These are phyloP conservation scores for Nicotiana undulata DNA, from an alignment of 257 asterid genomes.

Conservation along the genomic window DNA sequence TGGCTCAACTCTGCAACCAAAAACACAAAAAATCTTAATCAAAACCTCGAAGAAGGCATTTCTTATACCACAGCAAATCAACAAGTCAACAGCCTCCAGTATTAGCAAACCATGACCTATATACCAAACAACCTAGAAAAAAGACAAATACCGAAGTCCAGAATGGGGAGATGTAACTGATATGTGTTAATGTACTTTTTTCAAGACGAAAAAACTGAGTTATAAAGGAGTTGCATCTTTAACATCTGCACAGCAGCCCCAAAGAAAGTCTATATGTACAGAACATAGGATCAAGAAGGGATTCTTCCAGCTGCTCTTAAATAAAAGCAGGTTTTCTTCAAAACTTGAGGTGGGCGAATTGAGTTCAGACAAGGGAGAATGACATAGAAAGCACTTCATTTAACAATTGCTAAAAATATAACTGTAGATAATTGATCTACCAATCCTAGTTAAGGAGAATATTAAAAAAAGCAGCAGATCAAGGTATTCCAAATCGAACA, in stretches of 20 bases:
- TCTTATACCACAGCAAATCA: neutral
- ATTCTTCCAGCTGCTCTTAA: neutral
- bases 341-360: neutral
- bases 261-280: neutral
- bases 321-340: neutral
- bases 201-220: too few species aligned
- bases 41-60: neutral
- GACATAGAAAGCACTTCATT: neutral
- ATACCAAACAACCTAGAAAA: neutral
- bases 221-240: neutral
- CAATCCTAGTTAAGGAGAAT: neutral
- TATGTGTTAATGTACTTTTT: neutral
- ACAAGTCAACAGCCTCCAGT: neutral
- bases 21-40: conserved; percentile 10
- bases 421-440: neutral
- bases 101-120: neutral
- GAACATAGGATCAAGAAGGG: neutral
- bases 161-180: neutral
- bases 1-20: conserved; percentile 72
- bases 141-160: neutral
- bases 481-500: neutral
- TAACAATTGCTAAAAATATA: neutral
- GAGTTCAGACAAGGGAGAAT: neutral
- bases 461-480: neutral
- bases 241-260: neutral